Conservation (phyloP, 2,329 filamentous ascomycete genomes). For the Lachnellula arida region DNA sequence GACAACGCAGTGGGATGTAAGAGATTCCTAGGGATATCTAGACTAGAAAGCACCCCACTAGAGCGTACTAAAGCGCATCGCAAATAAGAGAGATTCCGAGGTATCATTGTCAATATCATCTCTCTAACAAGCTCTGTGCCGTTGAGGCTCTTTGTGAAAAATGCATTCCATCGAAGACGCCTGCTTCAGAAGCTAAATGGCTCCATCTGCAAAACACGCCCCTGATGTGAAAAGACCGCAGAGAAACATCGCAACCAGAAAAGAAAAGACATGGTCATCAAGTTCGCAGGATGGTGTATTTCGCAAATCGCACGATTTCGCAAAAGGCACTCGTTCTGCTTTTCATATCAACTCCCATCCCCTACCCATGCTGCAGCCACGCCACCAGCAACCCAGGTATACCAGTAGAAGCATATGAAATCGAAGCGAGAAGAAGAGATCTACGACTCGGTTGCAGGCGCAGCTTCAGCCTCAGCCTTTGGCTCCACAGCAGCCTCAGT, state of each 20-base stretch:
- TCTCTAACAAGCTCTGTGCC: slow-evolving; percentile 24
- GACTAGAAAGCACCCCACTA: slow-evolving; percentile 25
- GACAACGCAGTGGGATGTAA: slow-evolving; percentile 27
- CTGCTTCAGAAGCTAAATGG: slow-evolving; percentile 25
- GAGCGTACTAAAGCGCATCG: slow-evolving; percentile 19
- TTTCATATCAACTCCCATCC: slow-evolving; percentile 35
- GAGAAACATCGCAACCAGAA: slow-evolving; percentile 31
- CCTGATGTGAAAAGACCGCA: slow-evolving; percentile 25
- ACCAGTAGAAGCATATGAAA: slow-evolving; percentile 34
- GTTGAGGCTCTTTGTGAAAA: slow-evolving; percentile 28
- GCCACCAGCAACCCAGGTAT: slow-evolving; percentile 30
- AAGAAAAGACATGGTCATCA: slow-evolving; percentile 34
- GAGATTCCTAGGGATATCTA: slow-evolving; percentile 31
- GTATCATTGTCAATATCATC: slow-evolving; percentile 20
- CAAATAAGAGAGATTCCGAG: slow-evolving; percentile 21
- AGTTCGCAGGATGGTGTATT: slow-evolving; percentile 35
- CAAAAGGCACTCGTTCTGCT: slow-evolving; percentile 31
- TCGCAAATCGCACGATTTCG: slow-evolving; percentile 30
- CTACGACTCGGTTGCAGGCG: slow-evolving; percentile 52
- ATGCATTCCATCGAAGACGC: slow-evolving; percentile 31
- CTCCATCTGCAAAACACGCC: slow-evolving; percentile 25
- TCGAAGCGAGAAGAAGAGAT: slow-evolving; percentile 36
- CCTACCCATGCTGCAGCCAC: slow-evolving; percentile 31
- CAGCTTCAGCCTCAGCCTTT: slow-evolving; percentile 27
- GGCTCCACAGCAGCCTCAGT: slow-evolving; percentile 25